phyloP scores from a whole-genome alignment of 2,329 filamentous ascomycete genomes.

The Gremmenia infestans region DNA sequence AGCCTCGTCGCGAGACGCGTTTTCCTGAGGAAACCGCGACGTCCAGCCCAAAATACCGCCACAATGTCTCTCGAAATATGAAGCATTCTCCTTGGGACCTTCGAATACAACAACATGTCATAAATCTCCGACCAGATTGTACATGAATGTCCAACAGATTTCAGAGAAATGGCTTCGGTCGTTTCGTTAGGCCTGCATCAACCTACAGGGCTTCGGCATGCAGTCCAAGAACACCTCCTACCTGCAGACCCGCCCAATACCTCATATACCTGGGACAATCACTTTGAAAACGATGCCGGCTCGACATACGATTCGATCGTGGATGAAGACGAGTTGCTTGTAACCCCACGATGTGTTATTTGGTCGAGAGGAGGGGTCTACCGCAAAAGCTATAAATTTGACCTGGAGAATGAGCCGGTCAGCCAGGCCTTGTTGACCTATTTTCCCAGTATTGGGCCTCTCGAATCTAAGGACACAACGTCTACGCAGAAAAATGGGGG shows the following conservation, averaged over 20 bases:
- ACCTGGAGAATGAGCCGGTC: conserved; percentile 79
- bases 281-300: conserved; percentile 39
- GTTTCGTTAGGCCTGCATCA: conserved; percentile 87
- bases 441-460: conserved; percentile 51
- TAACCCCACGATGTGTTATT: conserved; percentile 39
- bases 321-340: conserved; percentile 32
- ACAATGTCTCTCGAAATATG: not conserved
- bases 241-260: conserved; percentile 59
- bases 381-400: conserved; percentile 79
- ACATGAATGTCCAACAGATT: not conserved
- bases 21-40: conserved; percentile 3
- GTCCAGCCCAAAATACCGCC: not conserved
- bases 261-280: conserved; percentile 73
- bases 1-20: conserved; percentile 11
- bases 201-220: conserved; percentile 76
- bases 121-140: not conserved
- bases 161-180: conserved; percentile 71
- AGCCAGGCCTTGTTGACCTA: conserved; percentile 81
- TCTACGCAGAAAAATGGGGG: conserved; percentile 25
- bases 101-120: not conserved
- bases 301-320: conserved; percentile 3
- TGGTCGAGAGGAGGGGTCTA: conserved; percentile 87
- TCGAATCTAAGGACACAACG: conserved; percentile 20
- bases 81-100: not conserved
- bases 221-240: conserved; percentile 75